Percentiles rank a stretch among this genome's conserved stretches.
phyloP scores from a whole-genome alignment of 495 filamentous ascomycete species.

The Penicillium atrosanguineum region DNA sequence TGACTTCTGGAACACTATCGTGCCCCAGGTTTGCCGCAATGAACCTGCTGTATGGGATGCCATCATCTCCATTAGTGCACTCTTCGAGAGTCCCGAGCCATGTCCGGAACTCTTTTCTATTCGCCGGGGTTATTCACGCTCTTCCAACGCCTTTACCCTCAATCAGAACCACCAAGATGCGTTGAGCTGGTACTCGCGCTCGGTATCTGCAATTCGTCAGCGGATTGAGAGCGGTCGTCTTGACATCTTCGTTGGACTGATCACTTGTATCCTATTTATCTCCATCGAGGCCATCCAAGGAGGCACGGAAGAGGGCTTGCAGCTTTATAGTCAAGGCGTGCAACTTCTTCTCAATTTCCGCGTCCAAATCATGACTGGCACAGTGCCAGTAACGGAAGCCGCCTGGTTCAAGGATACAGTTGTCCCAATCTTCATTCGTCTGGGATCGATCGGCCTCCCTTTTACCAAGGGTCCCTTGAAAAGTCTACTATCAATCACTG shows the following conservation, averaged over 20 bases:
- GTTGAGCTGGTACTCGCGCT: slow-evolving; percentile 40
- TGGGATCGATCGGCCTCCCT: slow-evolving; percentile 22
- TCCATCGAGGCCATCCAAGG: slow-evolving; percentile 57
- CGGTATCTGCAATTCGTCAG: slow-evolving; percentile 48
- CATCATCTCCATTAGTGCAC: slow-evolving; percentile 51
- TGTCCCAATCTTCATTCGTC: slow-evolving; percentile 37
- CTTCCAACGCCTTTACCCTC: slow-evolving; percentile 12
- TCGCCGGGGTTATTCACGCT: slow-evolving; percentile 16
- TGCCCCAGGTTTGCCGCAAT: slow-evolving; percentile 54
- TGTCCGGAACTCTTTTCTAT: slow-evolving; percentile 8
- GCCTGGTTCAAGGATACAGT: slow-evolving; percentile 31
- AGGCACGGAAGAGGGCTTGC: slow-evolving; percentile 25
- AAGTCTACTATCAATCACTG: slow-evolving; percentile 3
- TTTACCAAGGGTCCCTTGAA: slow-evolving; percentile 6
- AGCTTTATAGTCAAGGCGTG: slow-evolving; percentile 37
- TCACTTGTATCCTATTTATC: slow-evolving; percentile 57
- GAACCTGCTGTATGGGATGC: slow-evolving; percentile 62
- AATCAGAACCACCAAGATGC: slow-evolving; percentile 42
- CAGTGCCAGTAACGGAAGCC: slow-evolving; percentile 13
- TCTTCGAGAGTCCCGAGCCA: slow-evolving; percentile 43
- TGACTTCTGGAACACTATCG: slow-evolving; percentile 55
- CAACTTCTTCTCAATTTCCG: slow-evolving; percentile 31
- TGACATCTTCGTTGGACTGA: slow-evolving; percentile 38
- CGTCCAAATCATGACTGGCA: slow-evolving; percentile 19
- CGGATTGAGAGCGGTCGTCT: slow-evolving; percentile 37